Conservation (phyloP, 2,329 filamentous ascomycete genomes). For the Cadophora gregata region DNA sequence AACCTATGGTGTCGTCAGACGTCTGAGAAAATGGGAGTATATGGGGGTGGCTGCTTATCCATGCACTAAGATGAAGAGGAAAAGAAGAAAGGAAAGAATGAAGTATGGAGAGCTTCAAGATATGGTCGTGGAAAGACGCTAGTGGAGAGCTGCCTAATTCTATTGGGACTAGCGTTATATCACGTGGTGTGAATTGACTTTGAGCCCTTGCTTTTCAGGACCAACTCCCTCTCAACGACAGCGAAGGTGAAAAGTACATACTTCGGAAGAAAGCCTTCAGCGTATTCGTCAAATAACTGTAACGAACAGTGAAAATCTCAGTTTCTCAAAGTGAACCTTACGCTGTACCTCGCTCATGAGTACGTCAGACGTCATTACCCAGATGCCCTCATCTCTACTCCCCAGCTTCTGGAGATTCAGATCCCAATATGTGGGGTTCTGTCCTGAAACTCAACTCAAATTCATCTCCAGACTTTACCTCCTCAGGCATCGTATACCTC, state of each 20-base stretch:
- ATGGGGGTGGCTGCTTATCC: conserved; percentile 25
- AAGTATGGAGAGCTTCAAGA: neutral
- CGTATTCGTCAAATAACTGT: neutral
- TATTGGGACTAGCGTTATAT: neutral
- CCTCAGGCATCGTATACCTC: neutral
- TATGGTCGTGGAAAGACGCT: neutral
- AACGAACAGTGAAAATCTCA: neutral
- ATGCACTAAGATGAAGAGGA: conserved; percentile 67
- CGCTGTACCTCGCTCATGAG: too few species aligned
- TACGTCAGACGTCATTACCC: neutral
- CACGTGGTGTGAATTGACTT: neutral
- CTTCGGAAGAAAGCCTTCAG: neutral
- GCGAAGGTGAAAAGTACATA: neutral
- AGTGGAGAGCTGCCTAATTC: neutral
- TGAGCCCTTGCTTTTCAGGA: neutral
- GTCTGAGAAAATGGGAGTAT: neutral
- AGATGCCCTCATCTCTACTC: neutral
- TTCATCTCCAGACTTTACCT: neutral
- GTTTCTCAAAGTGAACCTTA: neutral
- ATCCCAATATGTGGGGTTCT: neutral
- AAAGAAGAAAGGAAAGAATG: conserved; percentile 40
- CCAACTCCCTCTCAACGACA: neutral
- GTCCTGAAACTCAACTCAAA: neutral
- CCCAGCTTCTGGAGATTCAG: neutral
- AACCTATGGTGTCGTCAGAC: conserved; percentile 54